Base-by-base conservation (phyloP, 441 rosid species). In the Gossypium aridum region DNA sequence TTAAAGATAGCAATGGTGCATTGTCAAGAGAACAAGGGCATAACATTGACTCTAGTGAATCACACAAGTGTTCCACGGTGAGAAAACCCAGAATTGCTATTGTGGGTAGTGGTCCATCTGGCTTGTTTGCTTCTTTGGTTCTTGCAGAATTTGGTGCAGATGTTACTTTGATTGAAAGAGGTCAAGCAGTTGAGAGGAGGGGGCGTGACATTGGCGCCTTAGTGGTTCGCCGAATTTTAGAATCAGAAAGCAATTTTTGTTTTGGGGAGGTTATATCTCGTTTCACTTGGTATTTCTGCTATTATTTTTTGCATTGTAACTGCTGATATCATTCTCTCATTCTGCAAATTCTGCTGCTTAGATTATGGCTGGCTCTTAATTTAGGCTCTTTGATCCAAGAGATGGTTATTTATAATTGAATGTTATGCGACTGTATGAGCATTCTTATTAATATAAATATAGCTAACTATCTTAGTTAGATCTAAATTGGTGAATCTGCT, bases 61-160 rank as follows among this genome's bases (percentile, higher is more conserved):
- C 73, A 16, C 26, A 61, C 78, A 79, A 81, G 80, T 54, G 43
- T 28, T 67, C 84, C 62, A 74, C 73, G 14, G 66, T 70, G 45
- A 85, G 71, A 73, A 91, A 85, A 70, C 96, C 96, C 16, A 92
- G 80, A 81, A 79, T 95, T 28, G 91, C 88, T 22, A 90, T 95
- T 75, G 97, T 95, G 45, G 99, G 97, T 64, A 84, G 96, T 81
- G 99, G 98, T 62, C 98, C 99, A 0, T 91, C 99, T 34, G 98
- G 99, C 70, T 87, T 92, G 81, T 91, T 95, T 88, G 97, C 98
- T 78, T 72, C 91, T 83, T 91, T 93, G 71, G 94, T 90, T 83
- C 96, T 95, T 9, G 97, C 93, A 1, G 98, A 95, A 84, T 88
- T 95, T 71, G 99, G 98, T 78, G 98, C 92, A n/a, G 97, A 91